A percentile compares a stretch with the other conserved stretches of the same genome.
These are phyloP conservation scores for Fusarium virguliforme DNA, from an alignment of 2,329 filamentous ascomycete genomes.

Conservation along the genomic window DNA sequence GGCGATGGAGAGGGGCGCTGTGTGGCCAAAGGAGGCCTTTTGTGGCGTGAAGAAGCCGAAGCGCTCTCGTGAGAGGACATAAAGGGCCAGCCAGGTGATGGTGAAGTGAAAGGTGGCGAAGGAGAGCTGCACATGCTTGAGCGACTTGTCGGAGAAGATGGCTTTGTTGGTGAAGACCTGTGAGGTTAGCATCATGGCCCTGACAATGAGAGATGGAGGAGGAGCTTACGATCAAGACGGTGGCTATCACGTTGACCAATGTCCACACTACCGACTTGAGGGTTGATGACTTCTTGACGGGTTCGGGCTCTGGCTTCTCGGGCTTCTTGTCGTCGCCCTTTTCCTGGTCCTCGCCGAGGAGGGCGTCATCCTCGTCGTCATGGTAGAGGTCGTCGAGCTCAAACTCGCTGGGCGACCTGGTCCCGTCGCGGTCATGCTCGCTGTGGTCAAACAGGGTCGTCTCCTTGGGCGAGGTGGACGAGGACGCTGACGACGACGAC, in stretches of 20 bases:
- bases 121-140: conserved; percentile 75
- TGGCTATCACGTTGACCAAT: conserved; percentile 73
- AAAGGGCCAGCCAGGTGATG: conserved; percentile 76
- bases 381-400: conserved; percentile 14
- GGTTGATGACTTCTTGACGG: conserved; percentile 4
- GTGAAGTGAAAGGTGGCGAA: conserved; percentile 80
- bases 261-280: conserved; percentile 64
- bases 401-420: conserved; percentile 14
- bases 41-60: conserved; percentile 74
- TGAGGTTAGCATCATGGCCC: conserved; percentile 31
- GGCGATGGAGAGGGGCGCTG: conserved; percentile 75
- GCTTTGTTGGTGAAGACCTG: conserved; percentile 81
- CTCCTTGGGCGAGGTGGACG: conserved; percentile 4
- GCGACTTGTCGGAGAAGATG: conserved; percentile 73
- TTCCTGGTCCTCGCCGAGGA: not conserved
- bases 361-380: conserved; percentile 11
- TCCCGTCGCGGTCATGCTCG: conserved; percentile 8
- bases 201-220: conserved; percentile 4
- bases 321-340: conserved; percentile 1
- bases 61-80: conserved; percentile 71
- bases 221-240: conserved; percentile 72
- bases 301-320: conserved; percentile 6
- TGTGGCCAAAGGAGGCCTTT: conserved; percentile 68
- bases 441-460: not conserved
- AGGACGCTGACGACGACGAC: not conserved